These are phyloP conservation scores for Viridothelium virens DNA, from an alignment of 495 filamentous ascomycete genomes.

Conservation along the genomic window DNA sequence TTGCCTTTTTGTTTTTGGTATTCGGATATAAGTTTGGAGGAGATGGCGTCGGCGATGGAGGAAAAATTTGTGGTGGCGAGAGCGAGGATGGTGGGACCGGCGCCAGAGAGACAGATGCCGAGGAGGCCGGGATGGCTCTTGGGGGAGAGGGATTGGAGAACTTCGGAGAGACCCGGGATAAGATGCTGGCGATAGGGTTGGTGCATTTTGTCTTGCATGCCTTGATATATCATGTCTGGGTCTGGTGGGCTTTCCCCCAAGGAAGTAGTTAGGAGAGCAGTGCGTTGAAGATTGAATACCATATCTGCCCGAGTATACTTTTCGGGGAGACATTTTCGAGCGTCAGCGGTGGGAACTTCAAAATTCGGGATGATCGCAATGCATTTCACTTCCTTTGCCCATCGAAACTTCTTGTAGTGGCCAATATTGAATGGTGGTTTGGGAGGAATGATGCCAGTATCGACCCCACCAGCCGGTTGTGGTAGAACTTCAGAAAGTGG, in stretches of 20 bases:
- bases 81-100: conserved; percentile 88
- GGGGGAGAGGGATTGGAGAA: conserved; percentile 78
- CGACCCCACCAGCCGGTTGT: conserved; percentile 72
- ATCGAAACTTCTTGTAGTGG: conserved; percentile 84
- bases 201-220: conserved; percentile 96
- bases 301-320: conserved; percentile 70
- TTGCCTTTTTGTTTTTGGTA: conserved; percentile 59
- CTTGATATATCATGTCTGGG: conserved; percentile 83
- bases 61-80: conserved; percentile 83
- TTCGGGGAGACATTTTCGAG: conserved; percentile 71
- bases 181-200: conserved; percentile 85
- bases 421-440: conserved; percentile 86
- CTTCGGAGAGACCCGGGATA: conserved; percentile 85
- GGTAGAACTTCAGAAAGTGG: conserved; percentile 92
- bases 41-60: conserved; percentile 67
- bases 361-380: conserved; percentile 93
- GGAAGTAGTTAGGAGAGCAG: conserved; percentile 77
- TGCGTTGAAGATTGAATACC: conserved; percentile 88
- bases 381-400: conserved; percentile 88
- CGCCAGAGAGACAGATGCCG: conserved; percentile 87
- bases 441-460: conserved; percentile 75
- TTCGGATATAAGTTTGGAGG: conserved; percentile 16
- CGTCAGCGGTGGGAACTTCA: conserved; percentile 81
- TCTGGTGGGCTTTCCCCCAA: conserved; percentile 85
- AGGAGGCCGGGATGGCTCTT: conserved; percentile 76